Base-by-base conservation (phyloP, 129 eudicot genomes). In the Artemisia argyi region DNA sequence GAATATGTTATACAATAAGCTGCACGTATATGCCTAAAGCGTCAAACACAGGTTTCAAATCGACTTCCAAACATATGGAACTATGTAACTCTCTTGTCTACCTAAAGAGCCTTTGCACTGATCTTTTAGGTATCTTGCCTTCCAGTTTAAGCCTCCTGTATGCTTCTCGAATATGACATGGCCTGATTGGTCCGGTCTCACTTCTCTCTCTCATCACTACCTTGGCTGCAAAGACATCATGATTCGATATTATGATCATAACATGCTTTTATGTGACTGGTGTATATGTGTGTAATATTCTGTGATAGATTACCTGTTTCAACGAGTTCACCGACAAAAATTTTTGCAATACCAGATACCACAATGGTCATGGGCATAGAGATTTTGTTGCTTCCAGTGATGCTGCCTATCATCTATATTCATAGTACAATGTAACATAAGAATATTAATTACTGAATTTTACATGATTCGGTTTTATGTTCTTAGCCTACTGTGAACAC, bases 91-190 rank as follows among this genome's bases (percentile, higher is more conserved):
- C 1, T 7, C 3, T 7, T 6, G 39, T 49, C 71, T 84, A 94
- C 19, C 96, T 85, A 74, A 94, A 94, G 32, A 94, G 94, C 81
- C 97, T 85, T 1, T 92, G 88, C 51, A 84, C 90, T 46, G 97
- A 88, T 78, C 93, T 88, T 84, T 81, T 94, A 0, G 96, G 97
- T 62, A 90, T 78, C 87, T 90, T 94, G 64, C 97, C 97, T 69
- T 94, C 99, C 46, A 90, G 86, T 75, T 90, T 94, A 65, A 88
- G 77, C 81, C 99, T 88, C 78, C 99, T 60, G 69, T 90, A 83
- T 62, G 99, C 89, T 88, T 94, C 99, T 81, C 99, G 74, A 49
- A 94, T 81, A 83, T 90, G 99, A 86, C 97, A 87, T 13, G 99
- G 91, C 78, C 99, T 82, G 73, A 90, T 86, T 2, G 99, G 97